Percentiles rank a stretch among this genome's conserved stretches.
These are phyloP conservation scores for Rubia balearica DNA, from an alignment of 305 asterid genomes.

Conservation along the genomic window DNA sequence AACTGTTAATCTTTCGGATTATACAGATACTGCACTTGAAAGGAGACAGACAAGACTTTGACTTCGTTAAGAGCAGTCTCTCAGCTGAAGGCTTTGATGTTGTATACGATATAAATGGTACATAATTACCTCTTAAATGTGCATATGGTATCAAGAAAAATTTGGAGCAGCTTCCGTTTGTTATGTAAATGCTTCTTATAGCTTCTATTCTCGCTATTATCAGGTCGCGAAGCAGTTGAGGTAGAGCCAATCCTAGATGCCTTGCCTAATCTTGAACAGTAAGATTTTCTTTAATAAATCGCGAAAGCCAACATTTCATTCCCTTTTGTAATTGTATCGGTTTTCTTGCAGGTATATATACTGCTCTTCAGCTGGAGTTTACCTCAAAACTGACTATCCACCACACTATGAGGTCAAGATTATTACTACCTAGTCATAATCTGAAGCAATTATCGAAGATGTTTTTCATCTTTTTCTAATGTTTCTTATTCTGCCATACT, in stretches of 20 bases:
- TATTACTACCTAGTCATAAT: neutral
- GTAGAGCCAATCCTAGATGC: conserved; percentile 88
- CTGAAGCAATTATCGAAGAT: neutral
- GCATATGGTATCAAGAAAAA: neutral
- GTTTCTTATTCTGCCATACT: no score
- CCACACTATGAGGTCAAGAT: conserved; percentile 69
- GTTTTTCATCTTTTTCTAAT: no score
- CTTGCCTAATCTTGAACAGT: conserved; percentile 91
- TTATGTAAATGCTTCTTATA: neutral
- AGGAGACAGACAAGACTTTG: conserved; percentile 89
- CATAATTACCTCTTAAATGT: conserved; percentile 7
- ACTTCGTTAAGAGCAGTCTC: conserved; percentile 84
- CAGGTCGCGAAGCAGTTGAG: conserved; percentile 96
- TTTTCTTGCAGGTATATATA: conserved; percentile 70
- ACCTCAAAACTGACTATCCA: conserved; percentile 64
- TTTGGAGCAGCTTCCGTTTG: neutral
- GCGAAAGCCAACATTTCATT: neutral
- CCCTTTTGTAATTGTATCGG: neutral
- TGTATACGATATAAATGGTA: conserved; percentile 92
- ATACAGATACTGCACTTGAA: conserved; percentile 78
- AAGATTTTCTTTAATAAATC: conserved; percentile 21
- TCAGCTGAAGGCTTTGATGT: conserved; percentile 84
- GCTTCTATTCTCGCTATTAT: conserved; percentile 9
- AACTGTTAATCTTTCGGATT: neutral
- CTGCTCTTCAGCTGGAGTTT: conserved; percentile 92